These are phyloP conservation scores for Cichorium intybus DNA, from an alignment of 140 eudicot genomes.

Conservation along the genomic window DNA sequence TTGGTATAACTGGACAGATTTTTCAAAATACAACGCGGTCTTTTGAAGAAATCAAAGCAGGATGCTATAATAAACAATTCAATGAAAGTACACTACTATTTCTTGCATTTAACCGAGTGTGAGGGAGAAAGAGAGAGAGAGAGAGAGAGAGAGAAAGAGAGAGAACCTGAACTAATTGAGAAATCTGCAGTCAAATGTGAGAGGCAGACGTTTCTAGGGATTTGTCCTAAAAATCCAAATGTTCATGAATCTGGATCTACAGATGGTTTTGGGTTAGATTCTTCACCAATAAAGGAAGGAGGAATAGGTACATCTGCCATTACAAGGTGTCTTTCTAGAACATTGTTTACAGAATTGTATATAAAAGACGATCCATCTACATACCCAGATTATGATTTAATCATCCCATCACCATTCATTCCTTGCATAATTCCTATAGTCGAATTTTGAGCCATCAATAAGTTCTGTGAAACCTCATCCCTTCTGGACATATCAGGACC, in stretches of 20 bases:
- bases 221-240: slow-evolving; percentile 72
- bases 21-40: too few species aligned
- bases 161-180: slow-evolving; percentile 62
- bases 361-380: slow-evolving; percentile 36
- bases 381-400: slow-evolving; percentile 60
- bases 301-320: slow-evolving; percentile 47
- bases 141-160: too few species aligned
- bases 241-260: slow-evolving; percentile 44
- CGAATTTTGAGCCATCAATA: slow-evolving; percentile 51
- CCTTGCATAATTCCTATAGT: slow-evolving; percentile 64
- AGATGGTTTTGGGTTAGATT: slow-evolving; percentile 40
- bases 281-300: slow-evolving; percentile 51
- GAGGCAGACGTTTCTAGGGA: slow-evolving; percentile 73
- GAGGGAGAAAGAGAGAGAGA: too few species aligned
- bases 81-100: too few species aligned
- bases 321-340: slow-evolving; percentile 38
- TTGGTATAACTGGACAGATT: too few species aligned
- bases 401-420: slow-evolving; percentile 44
- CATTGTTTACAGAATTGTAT: slow-evolving; percentile 46
- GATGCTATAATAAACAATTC: too few species aligned
- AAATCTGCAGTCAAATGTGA: slow-evolving; percentile 82
- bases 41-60: too few species aligned
- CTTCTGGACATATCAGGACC: slow-evolving; percentile 52
- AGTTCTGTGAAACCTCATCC: slow-evolving; percentile 41
- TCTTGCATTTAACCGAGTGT: too few species aligned